Percentiles rank a stretch among this genome's conserved stretches.
phyloP scores from a whole-genome alignment of 805 yeast genomes.

The Metschnikowia baotianmanensis region DNA sequence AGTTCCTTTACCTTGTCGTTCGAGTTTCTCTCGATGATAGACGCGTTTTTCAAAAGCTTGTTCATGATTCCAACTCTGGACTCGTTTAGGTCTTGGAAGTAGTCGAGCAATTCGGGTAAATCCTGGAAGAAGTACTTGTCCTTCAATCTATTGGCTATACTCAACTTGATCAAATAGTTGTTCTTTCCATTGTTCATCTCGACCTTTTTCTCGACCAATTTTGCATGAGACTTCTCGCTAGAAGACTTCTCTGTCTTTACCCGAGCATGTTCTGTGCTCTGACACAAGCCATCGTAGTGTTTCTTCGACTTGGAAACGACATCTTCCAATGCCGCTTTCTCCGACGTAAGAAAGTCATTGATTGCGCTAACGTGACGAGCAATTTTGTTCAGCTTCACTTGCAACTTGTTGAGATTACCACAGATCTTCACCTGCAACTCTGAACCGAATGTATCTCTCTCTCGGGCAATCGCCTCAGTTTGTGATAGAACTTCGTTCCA shows the following conservation, averaged over 20 bases:
- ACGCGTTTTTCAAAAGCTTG: slow-evolving; percentile 61
- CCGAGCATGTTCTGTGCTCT: slow-evolving; percentile 75
- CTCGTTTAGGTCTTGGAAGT: slow-evolving; percentile 81
- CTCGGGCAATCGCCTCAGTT: slow-evolving; percentile 76
- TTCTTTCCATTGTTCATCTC: slow-evolving; percentile 92
- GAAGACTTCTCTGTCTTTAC: slow-evolving; percentile 61
- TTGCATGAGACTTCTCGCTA: slow-evolving; percentile 50
- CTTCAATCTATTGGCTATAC: slow-evolving; percentile 83
- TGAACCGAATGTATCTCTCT: slow-evolving; percentile 54
- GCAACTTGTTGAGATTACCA: slow-evolving; percentile 56
- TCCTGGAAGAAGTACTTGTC: slow-evolving; percentile 94
- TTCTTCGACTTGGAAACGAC: slow-evolving; percentile 66
- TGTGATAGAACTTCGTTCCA: slow-evolving; percentile 88
- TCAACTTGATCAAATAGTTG: slow-evolving; percentile 73
- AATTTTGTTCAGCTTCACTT: slow-evolving; percentile 51
- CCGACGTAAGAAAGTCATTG: slow-evolving; percentile 53
- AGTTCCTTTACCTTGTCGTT: slow-evolving; percentile 47
- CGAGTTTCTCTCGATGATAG: slow-evolving; percentile 53
- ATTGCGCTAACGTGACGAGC: slow-evolving; percentile 55
- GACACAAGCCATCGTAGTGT: slow-evolving; percentile 78
- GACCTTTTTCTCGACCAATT: slow-evolving; percentile 56
- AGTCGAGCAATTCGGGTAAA: slow-evolving; percentile 84
- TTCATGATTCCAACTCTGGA: slow-evolving; percentile 71
- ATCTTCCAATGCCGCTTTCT: slow-evolving; percentile 48
- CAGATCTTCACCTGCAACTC: slow-evolving; percentile 61